Base-by-base conservation (phyloP, 2,329 filamentous ascomycete species). In the Trichoderma simmonsii region DNA sequence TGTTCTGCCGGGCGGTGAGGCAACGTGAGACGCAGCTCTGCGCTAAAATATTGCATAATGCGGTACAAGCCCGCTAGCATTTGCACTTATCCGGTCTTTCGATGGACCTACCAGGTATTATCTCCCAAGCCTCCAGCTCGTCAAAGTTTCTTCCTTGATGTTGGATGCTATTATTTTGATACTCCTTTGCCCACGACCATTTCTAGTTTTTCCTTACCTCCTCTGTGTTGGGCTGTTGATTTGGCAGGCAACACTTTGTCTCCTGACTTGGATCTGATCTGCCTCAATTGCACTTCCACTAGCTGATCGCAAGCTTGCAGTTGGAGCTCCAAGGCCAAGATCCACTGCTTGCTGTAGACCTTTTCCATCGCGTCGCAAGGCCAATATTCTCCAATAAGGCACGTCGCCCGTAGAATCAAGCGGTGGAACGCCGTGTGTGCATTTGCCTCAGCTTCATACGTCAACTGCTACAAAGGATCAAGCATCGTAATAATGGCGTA, bases 401-500 rank as follows among this genome's bases (percentile, higher is more conserved):
- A 71, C 71, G 36, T 36, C 32, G 70, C 72, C 74, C 71, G 70
- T 75, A 77, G 74, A 77, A 73, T 26, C 59, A 21, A n/a, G 18
- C 24, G 24, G 36, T 68, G 28, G 57, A 63, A 34, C 32, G 54
- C 32, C 30, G 59, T 39, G 48, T 51, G 54, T 34, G 57, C 32
- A 8, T 34, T 34, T 32, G 26, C 43, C 8, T 24, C 21, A 24
- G 43, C 21, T 18, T 62, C 56, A 57, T 24, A 48, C 67, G 30
- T n/a, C 60, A 28, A 30, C 8, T 54, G 18, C 39, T 39, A 12
- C 8, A 34, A 11, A 21, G 43, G 3, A 12, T 6, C 28, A 70
- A 21, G n/a, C 21, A 28, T 28, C 26, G 51, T 60, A 51, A 68
- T 18, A 43, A 98, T 99, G 95, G 91, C 96, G 60, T 98, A 97